phyloP scores from a whole-genome alignment of 345 rosid species.

The Microcos paniculata region DNA sequence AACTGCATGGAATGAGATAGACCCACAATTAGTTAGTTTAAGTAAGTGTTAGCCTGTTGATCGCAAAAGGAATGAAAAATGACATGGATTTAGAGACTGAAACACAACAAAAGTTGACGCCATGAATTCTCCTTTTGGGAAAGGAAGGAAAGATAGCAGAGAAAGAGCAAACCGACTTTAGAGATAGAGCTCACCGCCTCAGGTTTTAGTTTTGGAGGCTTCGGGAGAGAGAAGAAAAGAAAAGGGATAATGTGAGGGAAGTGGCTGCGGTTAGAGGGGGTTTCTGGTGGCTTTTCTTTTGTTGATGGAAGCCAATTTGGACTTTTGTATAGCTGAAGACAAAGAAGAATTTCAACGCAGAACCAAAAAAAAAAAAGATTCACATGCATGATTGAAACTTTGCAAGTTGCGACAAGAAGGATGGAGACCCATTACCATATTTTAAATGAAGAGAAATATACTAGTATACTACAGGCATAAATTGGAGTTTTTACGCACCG shows the following conservation, averaged over 20 bases:
- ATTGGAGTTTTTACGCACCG: background rate
- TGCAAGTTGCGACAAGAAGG: background rate
- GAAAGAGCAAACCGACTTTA: background rate
- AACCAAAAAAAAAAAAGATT: background rate
- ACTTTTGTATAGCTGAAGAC: conserved; percentile 7
- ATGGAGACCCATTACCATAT: conserved; percentile 10
- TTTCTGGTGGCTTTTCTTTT: conserved; percentile 6
- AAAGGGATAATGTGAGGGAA: background rate
- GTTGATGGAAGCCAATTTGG: conserved; percentile 17
- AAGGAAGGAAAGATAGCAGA: background rate
- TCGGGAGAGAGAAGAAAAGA: background rate
- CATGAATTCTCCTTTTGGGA: background rate
- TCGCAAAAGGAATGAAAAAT: background rate
- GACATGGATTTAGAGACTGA: background rate
- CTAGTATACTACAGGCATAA: background rate
- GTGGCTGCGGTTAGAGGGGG: background rate
- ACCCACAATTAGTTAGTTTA: no score
- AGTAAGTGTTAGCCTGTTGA: background rate
- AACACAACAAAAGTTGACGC: background rate
- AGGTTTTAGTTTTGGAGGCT: background rate
- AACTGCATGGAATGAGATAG: background rate
- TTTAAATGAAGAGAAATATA: background rate
- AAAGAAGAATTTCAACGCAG: background rate
- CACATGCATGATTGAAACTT: conserved; percentile 1
- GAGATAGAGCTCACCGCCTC: conserved; percentile 9